A percentile compares a stretch with the other conserved stretches of the same genome.
phyloP scores from a whole-genome alignment of 2,329 filamentous ascomycete species.

The Knufia petricola region DNA sequence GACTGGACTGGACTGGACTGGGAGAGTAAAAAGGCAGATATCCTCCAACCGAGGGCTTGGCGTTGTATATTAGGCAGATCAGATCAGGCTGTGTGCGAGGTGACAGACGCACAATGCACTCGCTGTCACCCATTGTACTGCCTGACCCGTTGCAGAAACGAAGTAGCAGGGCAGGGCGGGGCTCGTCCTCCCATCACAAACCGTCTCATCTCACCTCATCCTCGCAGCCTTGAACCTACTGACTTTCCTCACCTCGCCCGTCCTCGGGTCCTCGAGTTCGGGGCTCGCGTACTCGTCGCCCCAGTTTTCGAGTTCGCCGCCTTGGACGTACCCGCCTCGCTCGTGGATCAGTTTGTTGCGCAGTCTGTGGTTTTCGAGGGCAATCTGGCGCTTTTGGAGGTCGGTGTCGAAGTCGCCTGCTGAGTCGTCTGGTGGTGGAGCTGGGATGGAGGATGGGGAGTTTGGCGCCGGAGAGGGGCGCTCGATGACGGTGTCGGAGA shows the following conservation, averaged over 20 bases:
- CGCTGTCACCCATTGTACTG: too few species aligned
- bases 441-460: slow-evolving; percentile 28
- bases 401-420: slow-evolving; percentile 63
- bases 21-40: too few species aligned
- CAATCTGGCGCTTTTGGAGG: slow-evolving; percentile 65
- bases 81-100: too few species aligned
- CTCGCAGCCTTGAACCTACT: slow-evolving; percentile 41
- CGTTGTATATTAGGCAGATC: too few species aligned
- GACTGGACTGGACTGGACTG: too few species aligned
- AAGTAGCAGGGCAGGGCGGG: not conserved
- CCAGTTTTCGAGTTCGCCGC: slow-evolving; percentile 37
- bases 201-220: slow-evolving; percentile 23
- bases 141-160: not conserved
- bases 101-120: too few species aligned
- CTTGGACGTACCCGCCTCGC: slow-evolving; percentile 64
- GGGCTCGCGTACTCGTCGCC: slow-evolving; percentile 53
- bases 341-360: slow-evolving; percentile 75
- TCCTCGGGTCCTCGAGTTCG: slow-evolving; percentile 48
- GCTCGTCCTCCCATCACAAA: not conserved
- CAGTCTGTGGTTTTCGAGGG: slow-evolving; percentile 70
- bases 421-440: slow-evolving; percentile 35
- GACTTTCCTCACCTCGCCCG: slow-evolving; percentile 28
- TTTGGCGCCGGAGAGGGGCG: slow-evolving; percentile 29
- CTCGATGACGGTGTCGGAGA: slow-evolving; percentile 52
- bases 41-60: too few species aligned